These are phyloP conservation scores for Sanghuangporus baumii DNA, from an alignment of 1,284 basidiomycete species.

Conservation along the genomic window DNA sequence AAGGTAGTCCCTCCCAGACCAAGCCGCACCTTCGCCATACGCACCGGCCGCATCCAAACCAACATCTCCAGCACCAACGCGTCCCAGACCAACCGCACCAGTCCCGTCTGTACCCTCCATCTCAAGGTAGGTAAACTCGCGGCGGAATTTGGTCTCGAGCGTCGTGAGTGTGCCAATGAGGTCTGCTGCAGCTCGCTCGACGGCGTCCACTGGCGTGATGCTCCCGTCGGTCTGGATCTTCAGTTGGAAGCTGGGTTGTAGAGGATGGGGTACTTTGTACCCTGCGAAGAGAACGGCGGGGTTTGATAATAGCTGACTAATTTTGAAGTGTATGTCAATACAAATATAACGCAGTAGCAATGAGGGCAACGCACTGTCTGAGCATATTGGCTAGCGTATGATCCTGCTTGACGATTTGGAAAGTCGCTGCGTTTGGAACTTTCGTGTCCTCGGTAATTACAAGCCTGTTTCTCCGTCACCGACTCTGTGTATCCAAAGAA, in stretches of 20 bases:
- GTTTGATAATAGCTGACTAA: constrained; percentile 82
- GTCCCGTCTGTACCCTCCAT: constrained; percentile 42
- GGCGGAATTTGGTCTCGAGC: constrained; percentile 68
- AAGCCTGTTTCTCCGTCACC: neutral
- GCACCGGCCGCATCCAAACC: constrained; percentile 26
- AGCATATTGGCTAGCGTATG: constrained; percentile 97
- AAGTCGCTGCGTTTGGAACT: constrained; percentile 93
- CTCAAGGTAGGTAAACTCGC: constrained; percentile 72
- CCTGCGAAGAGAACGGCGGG: constrained; percentile 91
- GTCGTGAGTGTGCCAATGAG: constrained; percentile 74
- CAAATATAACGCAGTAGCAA: constrained; percentile 1
- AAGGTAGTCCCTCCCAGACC: constrained; percentile 53
- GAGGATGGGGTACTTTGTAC: constrained; percentile 96
- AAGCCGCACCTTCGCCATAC: constrained; percentile 13
- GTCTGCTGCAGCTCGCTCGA: constrained; percentile 81
- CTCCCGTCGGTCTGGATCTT: constrained; percentile 95
- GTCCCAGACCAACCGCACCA: neutral
- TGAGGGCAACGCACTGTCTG: constrained; percentile 63
- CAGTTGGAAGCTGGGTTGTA: constrained; percentile 90
- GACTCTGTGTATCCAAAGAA: neutral
- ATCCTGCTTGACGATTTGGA: constrained; percentile 94
- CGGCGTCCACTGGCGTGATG: constrained; percentile 75
- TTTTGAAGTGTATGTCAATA: neutral
- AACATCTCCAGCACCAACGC: neutral
- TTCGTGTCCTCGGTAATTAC: constrained; percentile 77